phyloP scores from a whole-genome alignment of 495 filamentous ascomycete species.

The Xylaria longipes region DNA sequence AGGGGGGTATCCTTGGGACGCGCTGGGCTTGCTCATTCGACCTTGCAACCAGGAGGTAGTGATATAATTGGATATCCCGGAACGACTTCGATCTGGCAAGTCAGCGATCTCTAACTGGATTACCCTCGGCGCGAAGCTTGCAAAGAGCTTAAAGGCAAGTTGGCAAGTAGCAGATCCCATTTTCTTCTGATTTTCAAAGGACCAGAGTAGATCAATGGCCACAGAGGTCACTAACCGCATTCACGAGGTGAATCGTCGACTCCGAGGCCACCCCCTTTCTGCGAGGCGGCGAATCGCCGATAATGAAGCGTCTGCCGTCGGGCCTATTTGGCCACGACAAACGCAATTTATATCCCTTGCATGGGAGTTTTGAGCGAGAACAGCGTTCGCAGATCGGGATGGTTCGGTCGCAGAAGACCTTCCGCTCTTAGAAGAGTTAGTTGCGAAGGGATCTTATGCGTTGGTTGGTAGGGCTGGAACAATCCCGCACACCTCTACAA shows the following conservation, averaged over 20 bases:
- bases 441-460: not conserved
- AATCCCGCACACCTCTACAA: not conserved
- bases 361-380: not conserved
- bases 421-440: constrained; percentile 4
- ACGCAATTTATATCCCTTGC: not conserved
- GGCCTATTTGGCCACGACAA: not conserved
- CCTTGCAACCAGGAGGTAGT: not conserved
- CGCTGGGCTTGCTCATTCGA: not conserved
- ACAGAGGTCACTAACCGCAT: not conserved
- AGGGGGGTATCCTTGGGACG: not conserved
- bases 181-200: not conserved
- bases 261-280: not conserved
- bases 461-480: not conserved
- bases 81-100: not conserved
- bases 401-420: not conserved
- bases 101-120: not conserved
- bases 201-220: not conserved
- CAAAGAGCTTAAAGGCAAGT: not conserved
- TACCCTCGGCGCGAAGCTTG: not conserved
- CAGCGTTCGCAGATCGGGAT: not conserved
- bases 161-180: not conserved
- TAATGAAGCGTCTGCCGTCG: not conserved
- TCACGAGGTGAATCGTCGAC: not conserved
- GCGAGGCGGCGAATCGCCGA: not conserved
- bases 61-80: not conserved